Evolutionary conservation across 768 basidiomycete species (phyloP), one percentile per base, ranked within the genome.

Genomic region (Agrocybe praecox): DNA sequence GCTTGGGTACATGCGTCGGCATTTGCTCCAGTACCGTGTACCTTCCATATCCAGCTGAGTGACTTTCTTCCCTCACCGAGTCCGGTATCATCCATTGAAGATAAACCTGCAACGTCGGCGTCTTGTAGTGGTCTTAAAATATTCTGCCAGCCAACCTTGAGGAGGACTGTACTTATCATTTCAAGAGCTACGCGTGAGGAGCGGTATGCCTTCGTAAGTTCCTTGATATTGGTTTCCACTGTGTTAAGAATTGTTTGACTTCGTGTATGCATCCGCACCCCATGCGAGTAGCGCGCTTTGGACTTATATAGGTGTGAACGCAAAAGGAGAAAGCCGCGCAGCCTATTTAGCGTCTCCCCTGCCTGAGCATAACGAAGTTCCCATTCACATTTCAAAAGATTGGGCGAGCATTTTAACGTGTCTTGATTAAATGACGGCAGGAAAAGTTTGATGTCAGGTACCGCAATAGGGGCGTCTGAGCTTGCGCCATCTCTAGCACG

Each of bases 321-420:
- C 11, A 73, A 56, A 1, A 71, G 64, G 1, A 78, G 67, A 18
- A 61, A 53, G 1, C 57, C 57, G 0, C 70, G 67, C n/a, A 79
- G 32, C 1, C 68, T 60, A 4, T 71, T 56, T 1, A 78, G 62
- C 0, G 60, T 50, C 4, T 67, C 69, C 12, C 67, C 50, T 1
- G 69, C 74, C 51, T 75, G 71, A 0, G 67, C 72, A 22, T 55
- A 57, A 0, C 72, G 67, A 2, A 74, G 58, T 0, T 63, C 22
- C 58, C 63, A 68, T 57, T 76, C 73, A 43, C 65, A 61, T 3
- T 63, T 40, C 10, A 58, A 22, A 2, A 68, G 54, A 8, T 32
- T 36, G 23, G 11, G 21, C 2, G 57, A 46, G 21, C 49, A 59
- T n/a, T 26, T 19, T 19, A 61, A 19, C n/a, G 18, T 22, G 2